A percentile compares a stretch with the other conserved stretches of the same genome.
These are phyloP conservation scores for Cafeteria roenbergensis DNA, from an alignment of 108 stramenopile species.

Conservation along the genomic window DNA sequence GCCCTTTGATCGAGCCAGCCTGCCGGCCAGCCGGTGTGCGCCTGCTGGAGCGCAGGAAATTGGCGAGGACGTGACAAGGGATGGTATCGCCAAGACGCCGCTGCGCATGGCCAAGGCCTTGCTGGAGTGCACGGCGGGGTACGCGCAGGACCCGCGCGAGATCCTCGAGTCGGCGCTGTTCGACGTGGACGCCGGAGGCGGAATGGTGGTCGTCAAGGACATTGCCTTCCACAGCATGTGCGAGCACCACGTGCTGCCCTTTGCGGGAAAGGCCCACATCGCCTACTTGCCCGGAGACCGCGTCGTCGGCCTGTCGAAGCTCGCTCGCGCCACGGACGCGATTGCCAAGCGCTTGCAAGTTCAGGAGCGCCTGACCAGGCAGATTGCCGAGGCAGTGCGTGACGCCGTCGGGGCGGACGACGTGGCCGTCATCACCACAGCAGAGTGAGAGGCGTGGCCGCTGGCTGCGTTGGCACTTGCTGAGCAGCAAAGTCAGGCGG, in stretches of 20 bases:
- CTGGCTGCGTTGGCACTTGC: too few species aligned
- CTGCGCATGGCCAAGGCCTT: slow-evolving; percentile 84
- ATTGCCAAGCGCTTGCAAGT: slow-evolving; percentile 82
- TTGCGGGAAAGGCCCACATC: slow-evolving; percentile 76
- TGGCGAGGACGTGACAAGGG: slow-evolving; percentile 80
- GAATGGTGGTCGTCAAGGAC: slow-evolving; percentile 90
- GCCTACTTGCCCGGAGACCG: slow-evolving; percentile 91
- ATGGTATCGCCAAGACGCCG: slow-evolving; percentile 80
- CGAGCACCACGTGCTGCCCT: slow-evolving; percentile 98
- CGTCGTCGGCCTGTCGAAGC: slow-evolving; percentile 62
- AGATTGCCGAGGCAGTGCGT: slow-evolving; percentile 85
- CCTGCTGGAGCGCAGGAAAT: slow-evolving; percentile 81
- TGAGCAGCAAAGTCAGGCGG: too few species aligned
- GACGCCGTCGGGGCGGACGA: slow-evolving; percentile 72
- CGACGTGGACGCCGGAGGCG: slow-evolving; percentile 64
- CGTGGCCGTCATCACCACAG: slow-evolving; percentile 90
- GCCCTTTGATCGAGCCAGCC: too few species aligned
- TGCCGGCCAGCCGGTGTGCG: too few species aligned
- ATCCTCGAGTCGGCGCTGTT: slow-evolving; percentile 83
- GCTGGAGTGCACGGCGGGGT: slow-evolving; percentile 76
- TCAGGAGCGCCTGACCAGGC: slow-evolving; percentile 87
- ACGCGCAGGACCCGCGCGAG: slow-evolving; percentile 49
- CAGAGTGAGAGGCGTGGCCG: too few species aligned
- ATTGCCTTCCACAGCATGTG: slow-evolving; percentile 87
- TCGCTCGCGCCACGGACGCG: slow-evolving; percentile 83